Evolutionary conservation across 78 protist species (phyloP).

Genomic region (Polysphondylium violaceum): DNA sequence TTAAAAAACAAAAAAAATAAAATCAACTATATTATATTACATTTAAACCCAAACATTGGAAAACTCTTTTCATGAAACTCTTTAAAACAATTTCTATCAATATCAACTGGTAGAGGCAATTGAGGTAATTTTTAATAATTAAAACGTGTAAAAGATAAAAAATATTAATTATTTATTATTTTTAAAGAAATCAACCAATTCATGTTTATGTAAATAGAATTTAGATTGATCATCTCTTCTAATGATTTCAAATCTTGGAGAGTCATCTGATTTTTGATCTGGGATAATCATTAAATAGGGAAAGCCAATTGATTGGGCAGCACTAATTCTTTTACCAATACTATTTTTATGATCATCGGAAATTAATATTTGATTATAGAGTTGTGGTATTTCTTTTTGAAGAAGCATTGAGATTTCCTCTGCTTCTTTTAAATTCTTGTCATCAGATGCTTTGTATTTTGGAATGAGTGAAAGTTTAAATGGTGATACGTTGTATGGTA

Average conservation of each 20-base stretch:
- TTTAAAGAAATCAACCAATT: too few species aligned
- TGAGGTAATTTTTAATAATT: too few species aligned
- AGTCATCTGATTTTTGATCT: background rate
- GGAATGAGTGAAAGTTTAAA: conserved; percentile 58
- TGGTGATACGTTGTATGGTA: conserved; percentile 71
- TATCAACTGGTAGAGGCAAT: too few species aligned
- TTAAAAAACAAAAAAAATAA: too few species aligned
- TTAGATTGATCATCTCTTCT: too few species aligned
- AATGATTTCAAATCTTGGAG: conserved; percentile 10
- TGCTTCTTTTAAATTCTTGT: background rate
- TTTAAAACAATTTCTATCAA: too few species aligned
- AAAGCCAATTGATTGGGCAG: conserved; percentile 25
- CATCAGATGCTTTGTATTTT: background rate
- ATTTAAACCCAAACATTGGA: too few species aligned
- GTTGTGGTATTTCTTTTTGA: conserved; percentile 3
- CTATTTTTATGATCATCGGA: conserved; percentile 4
- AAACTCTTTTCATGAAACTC: too few species aligned
- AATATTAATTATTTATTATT: too few species aligned
- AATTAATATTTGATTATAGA: conserved; percentile 14
- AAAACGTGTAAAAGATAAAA: too few species aligned
- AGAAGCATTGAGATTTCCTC: conserved; percentile 13
- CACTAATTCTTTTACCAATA: conserved; percentile 15
- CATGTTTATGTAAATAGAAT: too few species aligned
- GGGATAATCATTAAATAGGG: conserved; percentile 34
- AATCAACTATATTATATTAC: too few species aligned